Evolutionary conservation across 2,329 filamentous ascomycete species (phyloP).

Genomic region (Cryphonectria parasitica): DNA sequence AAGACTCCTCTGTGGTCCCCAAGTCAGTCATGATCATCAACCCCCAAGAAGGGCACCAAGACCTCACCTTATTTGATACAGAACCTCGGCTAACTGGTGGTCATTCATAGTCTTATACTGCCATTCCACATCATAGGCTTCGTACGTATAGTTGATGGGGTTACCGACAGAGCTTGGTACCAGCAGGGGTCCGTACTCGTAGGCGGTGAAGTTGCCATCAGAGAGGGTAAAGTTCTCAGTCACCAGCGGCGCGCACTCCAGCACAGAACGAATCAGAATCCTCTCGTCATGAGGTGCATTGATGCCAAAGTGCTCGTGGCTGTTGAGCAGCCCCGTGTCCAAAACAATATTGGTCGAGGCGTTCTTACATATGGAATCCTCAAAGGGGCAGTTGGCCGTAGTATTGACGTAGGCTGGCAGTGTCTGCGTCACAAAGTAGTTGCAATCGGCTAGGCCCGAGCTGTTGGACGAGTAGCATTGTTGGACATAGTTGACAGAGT

Average conservation of each 20-base stretch:
- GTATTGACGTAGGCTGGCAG: constrained; percentile 4
- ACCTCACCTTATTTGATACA: constrained; percentile 2
- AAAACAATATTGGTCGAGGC: constrained; percentile 19
- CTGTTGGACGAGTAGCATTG: constrained; percentile 30
- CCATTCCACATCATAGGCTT: constrained; percentile 1
- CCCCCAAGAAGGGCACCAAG: neutral
- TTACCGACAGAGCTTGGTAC: neutral
- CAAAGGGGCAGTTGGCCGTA: constrained; percentile 32
- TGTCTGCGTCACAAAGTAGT: constrained; percentile 3
- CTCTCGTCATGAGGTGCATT: constrained; percentile 31
- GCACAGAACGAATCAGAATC: constrained; percentile 17
- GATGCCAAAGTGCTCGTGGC: constrained; percentile 31
- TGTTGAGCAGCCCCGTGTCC: constrained; percentile 31
- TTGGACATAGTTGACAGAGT: constrained; percentile 26
- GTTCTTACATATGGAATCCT: constrained; percentile 23
- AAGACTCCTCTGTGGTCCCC: neutral
- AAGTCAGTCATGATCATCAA: neutral
- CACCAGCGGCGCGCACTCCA: constrained; percentile 20
- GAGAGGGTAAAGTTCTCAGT: constrained; percentile 13
- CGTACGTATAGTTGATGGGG: constrained; percentile 15
- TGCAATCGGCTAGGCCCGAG: constrained; percentile 12
- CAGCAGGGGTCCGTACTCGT: constrained; percentile 17
- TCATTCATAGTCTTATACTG: neutral
- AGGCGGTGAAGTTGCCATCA: constrained; percentile 19
- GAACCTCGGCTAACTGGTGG: no score